Evolutionary conservation across 1,284 basidiomycete genomes (phyloP), one percentile per base, ranked within the genome.

Genomic region (Inonotus obliquus): DNA sequence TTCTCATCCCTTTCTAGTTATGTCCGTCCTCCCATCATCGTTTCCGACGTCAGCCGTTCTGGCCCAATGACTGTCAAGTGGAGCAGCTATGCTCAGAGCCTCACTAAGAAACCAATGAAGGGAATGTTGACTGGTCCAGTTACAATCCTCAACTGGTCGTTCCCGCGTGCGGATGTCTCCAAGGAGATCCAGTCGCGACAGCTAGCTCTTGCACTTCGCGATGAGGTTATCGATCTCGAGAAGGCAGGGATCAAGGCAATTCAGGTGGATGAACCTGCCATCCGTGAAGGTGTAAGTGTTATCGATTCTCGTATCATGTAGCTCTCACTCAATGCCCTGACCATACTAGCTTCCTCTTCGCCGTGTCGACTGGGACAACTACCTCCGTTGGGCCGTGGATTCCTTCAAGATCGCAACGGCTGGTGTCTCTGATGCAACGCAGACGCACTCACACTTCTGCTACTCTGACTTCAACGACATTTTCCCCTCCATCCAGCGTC

Each of bases 111-210:
- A 77, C 94, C 96, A 72, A 96, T 99, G 93, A 99, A 99, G 90
- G 96, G 96, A 70, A 99, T 99, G 97, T 81, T 95, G 66, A 96
- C 96, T 65, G 95, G 96, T 66, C 93, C 94, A 35, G 94, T 96
- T 72, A 95, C 93, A 68, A 98, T 99, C 78, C 87, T 99, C 77
- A 98, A 98, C 86, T 99, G 97, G 97, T 99, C 97, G 48, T 99
- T 99, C 96, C 97, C 97, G 72, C 96, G 97, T 79, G 94, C 94
- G 69, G 97, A 99, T 76, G 91, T 99, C 71, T 86, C 91, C 65
- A 93, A 94, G 76, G 97, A 99, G 80, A 76, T 96, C 66, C 97
- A 99, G 81, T 95, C 94, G 75, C 95, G 96, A 83, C 97, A 99
- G 79, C 89, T 99, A 70, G 97, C 97, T 62, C 86, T 99, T 66